These are phyloP conservation scores for Citrus australasica DNA, from an alignment of 345 rosid species.

Conservation along the genomic window DNA sequence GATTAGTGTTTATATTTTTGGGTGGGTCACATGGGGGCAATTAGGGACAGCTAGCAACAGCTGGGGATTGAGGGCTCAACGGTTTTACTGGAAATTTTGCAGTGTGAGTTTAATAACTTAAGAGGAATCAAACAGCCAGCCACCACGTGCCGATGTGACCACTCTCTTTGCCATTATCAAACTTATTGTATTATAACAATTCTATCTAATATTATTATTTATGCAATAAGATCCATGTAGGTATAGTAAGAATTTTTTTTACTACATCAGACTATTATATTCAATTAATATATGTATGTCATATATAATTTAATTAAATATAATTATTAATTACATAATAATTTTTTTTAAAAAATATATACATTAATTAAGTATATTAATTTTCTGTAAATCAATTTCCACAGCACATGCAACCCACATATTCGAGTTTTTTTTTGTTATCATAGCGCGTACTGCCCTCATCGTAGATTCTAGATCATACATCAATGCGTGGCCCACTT, in stretches of 20 bases:
- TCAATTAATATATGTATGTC: too few species aligned
- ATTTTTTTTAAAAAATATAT: too few species aligned
- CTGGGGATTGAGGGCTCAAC: conserved; percentile 26
- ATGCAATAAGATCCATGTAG: background rate
- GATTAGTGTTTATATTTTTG: background rate
- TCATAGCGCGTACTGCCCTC: background rate
- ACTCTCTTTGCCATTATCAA: conserved; percentile 13
- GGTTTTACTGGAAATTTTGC: conserved; percentile 25
- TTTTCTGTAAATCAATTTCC: background rate
- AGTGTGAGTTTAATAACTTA: conserved; percentile 11
- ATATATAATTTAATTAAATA: too few species aligned
- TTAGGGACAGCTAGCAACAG: conserved; percentile 64
- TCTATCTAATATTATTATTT: too few species aligned
- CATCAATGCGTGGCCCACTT: background rate
- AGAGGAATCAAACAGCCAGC: conserved; percentile 28
- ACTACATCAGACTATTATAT: too few species aligned
- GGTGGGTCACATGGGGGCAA: conserved; percentile 47
- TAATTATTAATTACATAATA: too few species aligned
- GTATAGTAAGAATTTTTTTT: too few species aligned
- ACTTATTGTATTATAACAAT: background rate
- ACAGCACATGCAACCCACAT: background rate
- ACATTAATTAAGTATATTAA: too few species aligned
- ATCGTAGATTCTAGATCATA: background rate
- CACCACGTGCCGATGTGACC: conserved; percentile 55
- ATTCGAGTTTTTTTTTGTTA: background rate